Base-by-base conservation (phyloP, 768 basidiomycete genomes). In the Amanita inopinata region DNA sequence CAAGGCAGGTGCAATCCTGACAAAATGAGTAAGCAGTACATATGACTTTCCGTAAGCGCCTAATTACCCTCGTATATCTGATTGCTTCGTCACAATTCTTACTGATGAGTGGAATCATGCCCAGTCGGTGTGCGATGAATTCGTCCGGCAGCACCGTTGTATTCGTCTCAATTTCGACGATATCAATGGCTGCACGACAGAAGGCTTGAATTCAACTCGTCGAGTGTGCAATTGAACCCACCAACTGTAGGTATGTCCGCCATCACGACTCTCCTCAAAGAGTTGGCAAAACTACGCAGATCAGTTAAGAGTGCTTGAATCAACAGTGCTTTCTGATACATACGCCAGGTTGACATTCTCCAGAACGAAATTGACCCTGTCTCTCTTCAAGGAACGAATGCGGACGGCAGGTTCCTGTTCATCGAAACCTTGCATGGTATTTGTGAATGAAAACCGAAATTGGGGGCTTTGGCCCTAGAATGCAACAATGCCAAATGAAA, bases 321-420 rank as follows among this genome's bases (percentile, higher is more conserved):
- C 17, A 12, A 23, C 42, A 12, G 32, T 22, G n/a, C 27, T 5
- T 34, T 33, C 27, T 23, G 38, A 40, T 39, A 56, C 90, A 61
- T 61, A 94, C 91, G 86, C 88, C 56, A 97, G 73, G 63, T 98
- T 93, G 27, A 97, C 93, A 74, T 96, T 94, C 59, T 90, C 85
- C 8, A 99, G 68, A 9, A 93, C 82, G 54, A 98, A 98, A 55
- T 89, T 84, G 48, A 92, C 89, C 46, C 76, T 71, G 56, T 94
- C 88, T 55, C 76, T 78, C 56, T 87, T 81, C 40, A 94, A 65
- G 51, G 90, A 82, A 43, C 88, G 81, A 59, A 91, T 90, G 42
- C 81, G 77, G 15, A 91, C 84, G 19, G 73, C 73, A 8, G 85
- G 81, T 48, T 85, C 84, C 40, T 64, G 53, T 39, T 72, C 70